phyloP scores from a whole-genome alignment of 108 stramenopile genomes.

The Aurantiochytrium sp. region DNA sequence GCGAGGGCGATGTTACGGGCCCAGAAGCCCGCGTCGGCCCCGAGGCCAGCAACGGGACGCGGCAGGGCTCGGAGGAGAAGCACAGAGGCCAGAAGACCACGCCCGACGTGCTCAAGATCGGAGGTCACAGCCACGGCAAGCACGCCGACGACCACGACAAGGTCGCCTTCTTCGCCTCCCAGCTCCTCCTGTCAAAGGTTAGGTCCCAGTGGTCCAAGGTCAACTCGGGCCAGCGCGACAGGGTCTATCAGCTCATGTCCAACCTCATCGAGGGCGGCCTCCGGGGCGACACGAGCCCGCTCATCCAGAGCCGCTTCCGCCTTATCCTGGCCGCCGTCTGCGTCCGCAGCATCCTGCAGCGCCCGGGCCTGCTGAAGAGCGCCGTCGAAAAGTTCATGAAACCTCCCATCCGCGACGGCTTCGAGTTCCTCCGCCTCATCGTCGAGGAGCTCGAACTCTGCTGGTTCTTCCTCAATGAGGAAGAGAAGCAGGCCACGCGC shows the following conservation, averaged over 20 bases:
- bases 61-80: no score
- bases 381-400: constrained; percentile 1
- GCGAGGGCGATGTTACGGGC: no score
- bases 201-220: neutral
- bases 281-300: neutral
- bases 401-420: constrained; percentile 2
- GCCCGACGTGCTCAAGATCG: neutral
- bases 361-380: neutral
- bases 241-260: neutral
- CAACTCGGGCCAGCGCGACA: neutral
- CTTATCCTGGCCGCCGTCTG: neutral
- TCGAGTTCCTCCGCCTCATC: neutral
- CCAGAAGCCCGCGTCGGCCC: no score
- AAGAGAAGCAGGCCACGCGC: neutral
- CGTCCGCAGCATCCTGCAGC: neutral
- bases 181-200: neutral
- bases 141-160: neutral
- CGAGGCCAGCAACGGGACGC: no score
- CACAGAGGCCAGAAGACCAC: no score
- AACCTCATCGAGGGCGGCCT: neutral
- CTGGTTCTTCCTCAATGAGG: neutral
- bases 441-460: constrained; percentile 23
- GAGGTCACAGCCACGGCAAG: neutral
- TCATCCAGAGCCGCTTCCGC: neutral
- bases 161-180: constrained; percentile 12